Evolutionary conservation across 768 basidiomycete species (phyloP).

Genomic region (Macrolepiota fuliginosa): DNA sequence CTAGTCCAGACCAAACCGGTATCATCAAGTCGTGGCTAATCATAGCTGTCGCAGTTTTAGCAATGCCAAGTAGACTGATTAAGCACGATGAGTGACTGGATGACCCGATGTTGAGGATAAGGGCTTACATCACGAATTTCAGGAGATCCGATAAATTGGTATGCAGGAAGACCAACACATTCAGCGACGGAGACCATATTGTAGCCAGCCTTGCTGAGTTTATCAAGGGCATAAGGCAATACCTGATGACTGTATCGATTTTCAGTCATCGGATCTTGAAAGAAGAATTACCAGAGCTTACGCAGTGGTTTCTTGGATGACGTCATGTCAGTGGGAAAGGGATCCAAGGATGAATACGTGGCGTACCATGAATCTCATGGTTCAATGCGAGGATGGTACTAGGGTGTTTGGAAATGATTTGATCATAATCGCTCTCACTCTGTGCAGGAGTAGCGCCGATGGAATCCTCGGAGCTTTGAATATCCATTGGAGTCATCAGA

Average conservation of each 20-base stretch:
- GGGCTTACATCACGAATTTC: conserved; percentile 29
- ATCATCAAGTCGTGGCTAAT: background rate
- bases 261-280: background rate
- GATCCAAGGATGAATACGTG: background rate
- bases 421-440: conserved; percentile 30
- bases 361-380: conserved; percentile 38
- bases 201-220: conserved; percentile 36
- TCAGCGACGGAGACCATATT: conserved; percentile 40
- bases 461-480: conserved; percentile 35
- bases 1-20: background rate
- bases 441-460: conserved; percentile 30
- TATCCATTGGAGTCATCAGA: background rate
- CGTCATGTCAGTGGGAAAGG: background rate
- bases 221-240: conserved; percentile 34
- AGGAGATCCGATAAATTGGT: conserved; percentile 29
- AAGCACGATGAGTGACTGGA: conserved; percentile 5
- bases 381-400: conserved; percentile 38
- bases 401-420: conserved; percentile 26
- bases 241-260: conserved; percentile 26
- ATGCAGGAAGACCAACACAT: conserved; percentile 35
- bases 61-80: conserved; percentile 28
- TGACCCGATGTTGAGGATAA: background rate
- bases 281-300: conserved; percentile 16
- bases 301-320: conserved; percentile 32
- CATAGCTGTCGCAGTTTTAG: conserved; percentile 8